These are phyloP conservation scores for Dryas drummondii DNA, from an alignment of 306 rosid species.

Conservation along the genomic window DNA sequence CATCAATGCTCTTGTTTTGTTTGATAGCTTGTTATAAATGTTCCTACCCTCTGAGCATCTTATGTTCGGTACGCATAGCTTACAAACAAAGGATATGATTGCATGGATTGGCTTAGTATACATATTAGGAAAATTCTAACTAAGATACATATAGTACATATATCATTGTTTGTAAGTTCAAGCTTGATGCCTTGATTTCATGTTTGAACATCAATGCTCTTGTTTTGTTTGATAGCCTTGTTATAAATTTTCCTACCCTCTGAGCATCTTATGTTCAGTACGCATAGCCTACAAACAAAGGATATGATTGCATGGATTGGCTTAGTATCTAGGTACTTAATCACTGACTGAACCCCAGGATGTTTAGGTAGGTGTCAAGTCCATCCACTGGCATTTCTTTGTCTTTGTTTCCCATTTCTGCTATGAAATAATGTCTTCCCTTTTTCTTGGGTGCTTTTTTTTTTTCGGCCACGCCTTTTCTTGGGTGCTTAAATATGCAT, in stretches of 20 bases:
- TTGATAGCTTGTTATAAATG: background rate
- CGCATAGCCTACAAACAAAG: no score
- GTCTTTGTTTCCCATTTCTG: background rate
- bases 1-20: background rate
- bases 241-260: no score
- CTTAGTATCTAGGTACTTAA: background rate
- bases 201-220: no score
- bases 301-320: no score
- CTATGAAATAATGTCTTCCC: background rate
- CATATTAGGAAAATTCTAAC: background rate
- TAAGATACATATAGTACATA: no score
- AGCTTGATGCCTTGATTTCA: background rate
- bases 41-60: no score
- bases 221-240: background rate
- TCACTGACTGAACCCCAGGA: background rate
- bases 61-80: no score
- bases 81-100: no score
- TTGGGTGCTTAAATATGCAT: background rate
- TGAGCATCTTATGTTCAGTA: no score
- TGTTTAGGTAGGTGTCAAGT: background rate
- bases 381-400: background rate
- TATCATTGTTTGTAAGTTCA: background rate
- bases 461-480: no score
- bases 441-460: no score
- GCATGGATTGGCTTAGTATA: no score